These are phyloP conservation scores for Gnomoniopsis smithogilvyi DNA, from an alignment of 2,329 filamentous ascomycete genomes.

Conservation along the genomic window DNA sequence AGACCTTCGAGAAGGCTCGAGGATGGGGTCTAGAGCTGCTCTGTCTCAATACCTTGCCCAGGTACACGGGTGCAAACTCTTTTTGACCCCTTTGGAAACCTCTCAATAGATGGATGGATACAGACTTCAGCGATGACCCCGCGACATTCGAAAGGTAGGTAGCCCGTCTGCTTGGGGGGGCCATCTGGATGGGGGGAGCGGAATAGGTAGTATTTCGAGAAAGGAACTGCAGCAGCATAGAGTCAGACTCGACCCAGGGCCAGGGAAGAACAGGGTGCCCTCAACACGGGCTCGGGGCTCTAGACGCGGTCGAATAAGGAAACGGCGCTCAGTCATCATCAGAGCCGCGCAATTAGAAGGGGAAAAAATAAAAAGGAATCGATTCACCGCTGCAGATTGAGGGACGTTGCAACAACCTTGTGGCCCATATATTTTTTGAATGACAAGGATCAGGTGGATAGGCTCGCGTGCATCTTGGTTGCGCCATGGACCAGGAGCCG, in stretches of 20 bases:
- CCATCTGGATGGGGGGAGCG: too few species aligned
- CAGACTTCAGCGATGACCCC: too few species aligned
- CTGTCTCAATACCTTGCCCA: background rate
- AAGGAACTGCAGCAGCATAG: too few species aligned
- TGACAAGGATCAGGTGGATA: background rate
- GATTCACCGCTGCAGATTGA: constrained; percentile 8
- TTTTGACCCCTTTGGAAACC: too few species aligned
- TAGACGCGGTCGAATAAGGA: too few species aligned
- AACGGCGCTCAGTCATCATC: background rate
- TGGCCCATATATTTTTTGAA: background rate
- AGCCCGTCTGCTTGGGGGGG: too few species aligned
- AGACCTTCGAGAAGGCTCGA: background rate
- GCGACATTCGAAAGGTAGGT: too few species aligned
- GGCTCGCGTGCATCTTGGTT: constrained; percentile 1
- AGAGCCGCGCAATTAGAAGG: background rate
- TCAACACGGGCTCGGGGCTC: too few species aligned
- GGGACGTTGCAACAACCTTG: background rate
- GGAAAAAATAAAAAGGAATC: background rate
- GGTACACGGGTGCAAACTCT: background rate
- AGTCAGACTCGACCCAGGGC: too few species aligned
- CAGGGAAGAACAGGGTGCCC: too few species aligned
- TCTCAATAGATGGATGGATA: too few species aligned
- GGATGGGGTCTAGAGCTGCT: background rate
- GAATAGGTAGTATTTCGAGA: too few species aligned
- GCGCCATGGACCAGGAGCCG: constrained; percentile 8